A percentile compares a stretch with the other conserved stretches of the same genome.
Conservation (phyloP, 2,329 filamentous ascomycete species). For the Plectosphaerella cucumerina region DNA sequence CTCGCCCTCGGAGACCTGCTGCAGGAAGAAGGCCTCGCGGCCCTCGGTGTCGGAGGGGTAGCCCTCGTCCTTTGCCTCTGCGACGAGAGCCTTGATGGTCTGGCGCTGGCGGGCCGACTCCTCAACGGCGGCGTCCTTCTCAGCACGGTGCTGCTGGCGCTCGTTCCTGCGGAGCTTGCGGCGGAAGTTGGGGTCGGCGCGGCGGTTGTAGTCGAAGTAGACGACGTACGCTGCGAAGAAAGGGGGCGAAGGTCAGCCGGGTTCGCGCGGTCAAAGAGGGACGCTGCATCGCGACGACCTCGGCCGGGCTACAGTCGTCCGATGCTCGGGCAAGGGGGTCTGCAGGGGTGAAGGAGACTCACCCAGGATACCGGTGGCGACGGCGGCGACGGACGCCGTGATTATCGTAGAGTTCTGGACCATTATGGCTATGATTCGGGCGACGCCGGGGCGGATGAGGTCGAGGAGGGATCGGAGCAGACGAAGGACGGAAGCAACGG, state of each 20-base stretch:
- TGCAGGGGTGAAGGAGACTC: no score
- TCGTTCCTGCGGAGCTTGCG: conserved; percentile 69
- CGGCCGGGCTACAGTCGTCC: no score
- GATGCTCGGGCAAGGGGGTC: not conserved
- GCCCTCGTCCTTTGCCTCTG: conserved; percentile 82
- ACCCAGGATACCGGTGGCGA: conserved; percentile 58
- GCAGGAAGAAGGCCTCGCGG: conserved; percentile 95
- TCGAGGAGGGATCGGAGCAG: not conserved
- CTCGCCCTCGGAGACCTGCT: conserved; percentile 88
- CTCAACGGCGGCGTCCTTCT: conserved; percentile 68
- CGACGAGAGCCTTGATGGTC: conserved; percentile 69
- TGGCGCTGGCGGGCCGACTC: conserved; percentile 64
- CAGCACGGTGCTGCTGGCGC: conserved; percentile 64
- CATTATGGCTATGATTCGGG: conserved; percentile 19
- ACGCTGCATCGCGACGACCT: no score
- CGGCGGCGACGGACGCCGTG: conserved; percentile 57
- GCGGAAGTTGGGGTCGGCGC: conserved; percentile 61
- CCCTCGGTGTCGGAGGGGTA: conserved; percentile 89
- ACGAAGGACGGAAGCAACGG: not conserved
- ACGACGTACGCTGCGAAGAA: conserved; percentile 57
- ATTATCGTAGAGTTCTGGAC: conserved; percentile 51
- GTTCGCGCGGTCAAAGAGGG: no score
- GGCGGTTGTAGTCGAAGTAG: conserved; percentile 67
- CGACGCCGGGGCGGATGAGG: not conserved
- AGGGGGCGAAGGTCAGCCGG: no score